Base-by-base conservation (phyloP, 352 stramenopile genomes). In the Thalassiosira livingstoniorum region DNA sequence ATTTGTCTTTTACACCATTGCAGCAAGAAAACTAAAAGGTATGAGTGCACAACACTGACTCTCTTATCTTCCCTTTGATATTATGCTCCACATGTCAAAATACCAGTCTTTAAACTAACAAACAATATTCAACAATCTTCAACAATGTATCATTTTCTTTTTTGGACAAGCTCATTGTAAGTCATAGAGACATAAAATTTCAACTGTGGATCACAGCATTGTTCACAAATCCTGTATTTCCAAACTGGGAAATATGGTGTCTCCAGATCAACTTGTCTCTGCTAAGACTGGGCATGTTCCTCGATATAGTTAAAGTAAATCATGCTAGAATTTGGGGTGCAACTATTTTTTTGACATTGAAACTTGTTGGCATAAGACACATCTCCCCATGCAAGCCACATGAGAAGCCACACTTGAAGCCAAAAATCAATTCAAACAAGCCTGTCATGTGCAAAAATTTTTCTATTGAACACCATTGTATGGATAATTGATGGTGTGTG, bases 301-400 rank as follows among this genome's bases (percentile, higher is more conserved):
- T 15, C 47, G 27, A 58, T 11, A 58, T 29, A 58, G 47, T 11
- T n/a, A 29, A 10, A 58, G 10, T 58, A n/a, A 58, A 11, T 15
- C 5, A n/a, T 7, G 47, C 47, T 29, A 11, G 47, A 29, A 58
- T 58, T 29, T 58, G 73, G 63, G 77, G 7, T 27, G 69, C 69
- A n/a, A 87, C 75, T 0, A 25, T 87, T 90, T 90, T 78, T 75
- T 89, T 27, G 69, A 87, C 62, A 78, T 85, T 57, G 35, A 42
- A 18, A 61, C 39, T 7, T 31, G 47, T 4, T 68, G 71, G 43
- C n/a, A n/a, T n/a, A n/a, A n/a, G n/a, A 51, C 34, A 18, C 78
- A 83, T 68, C 62, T 90, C 31, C 29, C 78, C 37, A 21, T 7
- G 0, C 18, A 42, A 53, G 5, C 27, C 31, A 72, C 60, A 5